These are phyloP conservation scores for Paracorniculantispora psalliotae DNA, from an alignment of 2,329 filamentous ascomycete species.

Conservation along the genomic window DNA sequence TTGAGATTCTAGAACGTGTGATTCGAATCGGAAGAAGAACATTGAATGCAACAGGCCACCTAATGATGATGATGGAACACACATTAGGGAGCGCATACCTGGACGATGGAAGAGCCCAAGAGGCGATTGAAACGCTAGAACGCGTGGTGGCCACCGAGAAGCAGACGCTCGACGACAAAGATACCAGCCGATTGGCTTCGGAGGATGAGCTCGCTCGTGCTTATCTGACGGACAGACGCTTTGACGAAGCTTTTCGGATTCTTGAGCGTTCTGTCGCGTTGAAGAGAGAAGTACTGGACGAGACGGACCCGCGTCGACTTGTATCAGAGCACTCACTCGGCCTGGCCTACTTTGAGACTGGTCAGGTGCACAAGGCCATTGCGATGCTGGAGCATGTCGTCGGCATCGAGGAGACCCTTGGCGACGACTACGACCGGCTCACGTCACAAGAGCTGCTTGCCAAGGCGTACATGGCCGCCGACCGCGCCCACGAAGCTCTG, in stretches of 20 bases:
- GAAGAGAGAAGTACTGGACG: not conserved
- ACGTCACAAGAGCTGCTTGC: not conserved
- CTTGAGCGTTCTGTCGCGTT: not conserved
- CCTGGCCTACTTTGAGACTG: not conserved
- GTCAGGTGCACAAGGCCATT: not conserved
- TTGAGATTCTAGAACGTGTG: too few species aligned
- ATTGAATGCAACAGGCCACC: too few species aligned
- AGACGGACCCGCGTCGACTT: not conserved
- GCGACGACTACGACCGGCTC: not conserved
- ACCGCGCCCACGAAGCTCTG: too few species aligned
- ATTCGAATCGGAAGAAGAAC: too few species aligned
- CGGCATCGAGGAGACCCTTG: not conserved
- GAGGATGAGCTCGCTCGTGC: constrained; percentile 1
- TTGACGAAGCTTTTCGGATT: not conserved
- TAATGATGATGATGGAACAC: too few species aligned
- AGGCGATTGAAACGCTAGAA: not conserved
- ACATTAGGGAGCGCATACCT: not conserved
- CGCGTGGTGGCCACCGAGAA: not conserved
- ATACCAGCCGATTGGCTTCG: not conserved
- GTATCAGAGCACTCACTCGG: not conserved
- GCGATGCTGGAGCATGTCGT: not conserved
- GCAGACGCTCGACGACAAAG: not conserved
- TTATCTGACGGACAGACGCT: not conserved
- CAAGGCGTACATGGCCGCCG: too few species aligned
- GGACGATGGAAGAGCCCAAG: too few species aligned